These are phyloP conservation scores for Xylaria sp. DNA, from an alignment of 2,329 filamentous ascomycete species.

Conservation along the genomic window DNA sequence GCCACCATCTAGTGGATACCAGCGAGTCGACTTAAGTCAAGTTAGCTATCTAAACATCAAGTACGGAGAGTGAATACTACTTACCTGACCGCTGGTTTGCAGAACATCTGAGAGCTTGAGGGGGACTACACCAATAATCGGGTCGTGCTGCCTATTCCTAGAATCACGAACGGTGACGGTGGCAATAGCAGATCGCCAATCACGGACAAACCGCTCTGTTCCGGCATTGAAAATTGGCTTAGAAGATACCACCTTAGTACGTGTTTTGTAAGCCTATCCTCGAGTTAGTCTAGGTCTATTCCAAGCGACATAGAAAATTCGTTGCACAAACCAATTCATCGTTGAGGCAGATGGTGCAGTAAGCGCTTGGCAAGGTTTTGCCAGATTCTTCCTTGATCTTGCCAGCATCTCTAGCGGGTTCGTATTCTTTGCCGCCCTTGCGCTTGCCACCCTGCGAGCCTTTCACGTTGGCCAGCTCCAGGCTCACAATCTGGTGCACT, in stretches of 20 bases:
- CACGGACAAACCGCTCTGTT: slow-evolving; percentile 88
- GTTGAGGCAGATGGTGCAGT: slow-evolving; percentile 90
- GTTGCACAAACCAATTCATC: slow-evolving; percentile 69
- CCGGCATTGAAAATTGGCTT: slow-evolving; percentile 98
- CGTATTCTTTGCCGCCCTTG: slow-evolving; percentile 80
- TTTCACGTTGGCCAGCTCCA: slow-evolving; percentile 90
- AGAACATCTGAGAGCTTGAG: slow-evolving; percentile 88
- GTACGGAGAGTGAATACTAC: neutral
- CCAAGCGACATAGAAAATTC: neutral
- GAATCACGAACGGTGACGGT: slow-evolving; percentile 89
- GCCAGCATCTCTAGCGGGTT: slow-evolving; percentile 83
- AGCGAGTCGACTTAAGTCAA: slow-evolving; percentile 62
- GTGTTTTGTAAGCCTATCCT: slow-evolving; percentile 77
- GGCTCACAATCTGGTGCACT: slow-evolving; percentile 92
- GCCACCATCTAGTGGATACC: slow-evolving; percentile 96
- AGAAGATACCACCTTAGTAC: slow-evolving; percentile 89
- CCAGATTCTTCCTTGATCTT: slow-evolving; percentile 86
- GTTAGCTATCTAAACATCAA: neutral
- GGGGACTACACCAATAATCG: slow-evolving; percentile 89
- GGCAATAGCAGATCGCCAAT: slow-evolving; percentile 87
- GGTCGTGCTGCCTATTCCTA: slow-evolving; percentile 89
- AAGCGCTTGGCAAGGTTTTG: slow-evolving; percentile 82
- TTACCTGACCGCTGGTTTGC: slow-evolving; percentile 77
- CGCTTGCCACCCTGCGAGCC: slow-evolving; percentile 76
- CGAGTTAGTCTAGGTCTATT: slow-evolving; percentile 23